phyloP scores from a whole-genome alignment of 495 filamentous ascomycete genomes.

The Lepidopterella palustris region DNA sequence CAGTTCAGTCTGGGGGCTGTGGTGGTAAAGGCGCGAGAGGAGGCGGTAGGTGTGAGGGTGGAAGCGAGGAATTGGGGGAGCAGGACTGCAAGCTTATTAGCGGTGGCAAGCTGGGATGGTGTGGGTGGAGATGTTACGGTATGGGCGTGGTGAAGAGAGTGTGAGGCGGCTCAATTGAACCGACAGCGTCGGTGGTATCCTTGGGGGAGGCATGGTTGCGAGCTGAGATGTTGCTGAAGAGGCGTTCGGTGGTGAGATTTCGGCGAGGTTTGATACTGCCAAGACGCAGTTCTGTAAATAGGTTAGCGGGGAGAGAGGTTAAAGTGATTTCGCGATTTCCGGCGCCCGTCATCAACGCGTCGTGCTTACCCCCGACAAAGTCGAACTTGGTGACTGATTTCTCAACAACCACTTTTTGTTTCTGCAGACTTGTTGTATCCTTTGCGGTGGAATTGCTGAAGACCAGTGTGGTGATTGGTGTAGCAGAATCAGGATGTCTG shows the following conservation, averaged over 20 bases:
- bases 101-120: conserved; percentile 1
- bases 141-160: conserved; percentile 18
- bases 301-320: not conserved
- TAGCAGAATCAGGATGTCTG: conserved; percentile 25
- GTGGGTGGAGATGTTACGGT: conserved; percentile 15
- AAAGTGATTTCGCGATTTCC: not conserved
- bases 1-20: conserved; percentile 60
- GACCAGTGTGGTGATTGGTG: not conserved
- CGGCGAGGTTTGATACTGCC: conserved; percentile 1
- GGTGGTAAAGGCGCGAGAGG: conserved; percentile 63
- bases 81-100: conserved; percentile 1
- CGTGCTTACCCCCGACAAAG: not conserved
- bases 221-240: not conserved
- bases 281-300: not conserved
- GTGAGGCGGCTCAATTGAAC: conserved; percentile 22
- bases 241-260: conserved; percentile 1
- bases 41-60: conserved; percentile 15
- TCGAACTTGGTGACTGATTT: not conserved
- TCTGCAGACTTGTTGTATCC: too few relatives aligned
- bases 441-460: too few relatives aligned
- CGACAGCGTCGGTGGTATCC: conserved; percentile 19
- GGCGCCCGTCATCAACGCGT: not conserved
- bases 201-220: conserved; percentile 23
- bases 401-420: too few relatives aligned
- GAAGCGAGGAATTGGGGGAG: conserved; percentile 26